Evolutionary conservation across 2,329 filamentous ascomycete species (phyloP), one percentile per base, ranked within the genome.

Genomic region (Elsinoe ampelina): DNA sequence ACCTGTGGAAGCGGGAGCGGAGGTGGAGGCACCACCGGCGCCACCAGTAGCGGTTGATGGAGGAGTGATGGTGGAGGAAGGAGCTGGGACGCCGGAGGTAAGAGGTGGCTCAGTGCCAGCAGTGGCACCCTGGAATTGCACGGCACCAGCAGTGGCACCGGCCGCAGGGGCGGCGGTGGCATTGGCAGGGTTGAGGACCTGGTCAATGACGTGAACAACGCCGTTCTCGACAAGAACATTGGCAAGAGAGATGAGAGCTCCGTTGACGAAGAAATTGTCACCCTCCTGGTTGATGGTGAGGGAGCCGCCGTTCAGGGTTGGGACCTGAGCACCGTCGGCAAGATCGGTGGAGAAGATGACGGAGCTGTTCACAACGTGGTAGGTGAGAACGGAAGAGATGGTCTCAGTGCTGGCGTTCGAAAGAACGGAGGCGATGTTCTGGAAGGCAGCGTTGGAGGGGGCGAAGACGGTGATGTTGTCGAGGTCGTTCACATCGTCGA

Each of bases 391-490:
- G 26, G 67, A 67, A 1, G 73, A 67, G 1, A 86, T 72, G 12
- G 80, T 67, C 3, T 74, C 67, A 0, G 68, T 65, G 20, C 73
- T 73, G 30, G 84, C 67, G 58, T 75, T 74, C 26, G 68, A 66
- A 10, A 82, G 65, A 2, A 76, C 71, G 51, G 75, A 80, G 57
- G 77, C 80, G 42, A 86, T 79, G 22, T 72, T 68, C 34, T 77
- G 72, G 71, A 86, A 82, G 11, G 82, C 82, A 1, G 71, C 71
- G 66, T 85, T 82, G 64, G 72, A 76, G 1, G 84, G 84, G 0
- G 79, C 82, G 61, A 87, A 86, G 60, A 87, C 74, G 57, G 84
- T 87, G 38, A 86, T 61, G 63, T 82, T 74, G 26, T 64, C 62
- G 7, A 70, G 64, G 11, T 59, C 61, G 58, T 75, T 68, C 34